Conservation (phyloP, 2,329 filamentous ascomycete species). For the Trichoderma semiorbis region DNA sequence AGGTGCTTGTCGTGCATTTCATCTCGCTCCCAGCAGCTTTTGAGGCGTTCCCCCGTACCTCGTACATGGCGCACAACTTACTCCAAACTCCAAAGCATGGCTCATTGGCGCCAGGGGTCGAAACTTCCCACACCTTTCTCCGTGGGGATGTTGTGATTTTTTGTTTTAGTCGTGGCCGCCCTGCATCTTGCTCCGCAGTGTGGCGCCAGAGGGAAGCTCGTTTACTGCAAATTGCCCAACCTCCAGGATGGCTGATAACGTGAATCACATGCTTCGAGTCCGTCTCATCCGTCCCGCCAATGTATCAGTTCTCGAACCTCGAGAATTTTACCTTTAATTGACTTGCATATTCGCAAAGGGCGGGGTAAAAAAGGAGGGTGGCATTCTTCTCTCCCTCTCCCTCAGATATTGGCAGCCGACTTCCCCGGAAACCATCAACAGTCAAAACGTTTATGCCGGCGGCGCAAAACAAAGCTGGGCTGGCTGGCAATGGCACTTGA, state of each 20-base stretch:
- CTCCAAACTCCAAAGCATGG: background rate
- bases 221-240: conserved; percentile 15
- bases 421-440: background rate
- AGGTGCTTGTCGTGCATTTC: conserved; percentile 14
- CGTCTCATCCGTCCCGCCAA: conserved; percentile 3
- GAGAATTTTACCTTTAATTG: conserved; percentile 4
- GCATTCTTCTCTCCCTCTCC: background rate
- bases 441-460: background rate
- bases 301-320: conserved; percentile 10
- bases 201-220: background rate
- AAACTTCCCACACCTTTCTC: background rate
- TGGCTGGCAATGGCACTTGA: background rate
- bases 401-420: background rate
- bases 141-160: background rate
- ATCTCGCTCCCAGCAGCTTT: background rate
- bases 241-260: conserved; percentile 6
- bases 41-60: background rate
- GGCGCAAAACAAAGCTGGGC: background rate
- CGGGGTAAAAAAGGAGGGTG: conserved; percentile 14
- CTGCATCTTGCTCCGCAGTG: conserved; percentile 16
- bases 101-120: conserved; percentile 14
- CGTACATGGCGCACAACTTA: conserved; percentile 3
- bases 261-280: conserved; percentile 16
- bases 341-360: conserved; percentile 15
- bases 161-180: conserved; percentile 1